Conservation (phyloP, 768 basidiomycete genomes). For the Ephemerocybe angulata region DNA sequence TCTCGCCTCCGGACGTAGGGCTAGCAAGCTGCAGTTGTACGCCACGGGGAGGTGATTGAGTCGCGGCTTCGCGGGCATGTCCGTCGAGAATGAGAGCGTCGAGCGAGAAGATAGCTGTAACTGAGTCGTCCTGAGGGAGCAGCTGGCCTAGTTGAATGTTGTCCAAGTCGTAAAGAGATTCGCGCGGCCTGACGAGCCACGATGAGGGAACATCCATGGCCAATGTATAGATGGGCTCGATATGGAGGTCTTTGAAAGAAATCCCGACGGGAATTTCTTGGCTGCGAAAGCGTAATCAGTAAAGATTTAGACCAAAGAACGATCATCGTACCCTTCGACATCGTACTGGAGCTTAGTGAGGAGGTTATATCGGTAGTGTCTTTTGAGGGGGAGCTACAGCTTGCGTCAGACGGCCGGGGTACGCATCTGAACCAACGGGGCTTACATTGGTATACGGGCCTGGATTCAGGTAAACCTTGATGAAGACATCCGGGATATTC, state of each 20-base stretch:
- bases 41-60: constrained; percentile 77
- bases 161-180: constrained; percentile 90
- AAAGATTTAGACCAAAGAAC: background rate
- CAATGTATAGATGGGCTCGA: constrained; percentile 90
- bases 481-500: constrained; percentile 57
- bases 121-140: constrained; percentile 52
- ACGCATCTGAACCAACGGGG: background rate
- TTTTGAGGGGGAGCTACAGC: constrained; percentile 66
- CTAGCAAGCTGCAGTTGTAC: constrained; percentile 80
- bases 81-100: constrained; percentile 94
- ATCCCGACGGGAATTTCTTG: constrained; percentile 55
- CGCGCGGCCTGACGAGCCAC: constrained; percentile 90
- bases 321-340: constrained; percentile 55
- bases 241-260: constrained; percentile 69
- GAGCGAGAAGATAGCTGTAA: constrained; percentile 80
- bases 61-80: constrained; percentile 74
- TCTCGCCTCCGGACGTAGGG: constrained; percentile 12
- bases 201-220: constrained; percentile 86
- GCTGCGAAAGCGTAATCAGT: constrained; percentile 31
- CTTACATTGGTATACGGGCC: constrained; percentile 61
- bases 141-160: constrained; percentile 84
- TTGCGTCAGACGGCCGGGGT: background rate
- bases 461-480: constrained; percentile 83
- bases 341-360: constrained; percentile 58
- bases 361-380: constrained; percentile 85